Evolutionary conservation across 208 protist species (phyloP).

Genomic region (Acanthamoeba quina): DNA sequence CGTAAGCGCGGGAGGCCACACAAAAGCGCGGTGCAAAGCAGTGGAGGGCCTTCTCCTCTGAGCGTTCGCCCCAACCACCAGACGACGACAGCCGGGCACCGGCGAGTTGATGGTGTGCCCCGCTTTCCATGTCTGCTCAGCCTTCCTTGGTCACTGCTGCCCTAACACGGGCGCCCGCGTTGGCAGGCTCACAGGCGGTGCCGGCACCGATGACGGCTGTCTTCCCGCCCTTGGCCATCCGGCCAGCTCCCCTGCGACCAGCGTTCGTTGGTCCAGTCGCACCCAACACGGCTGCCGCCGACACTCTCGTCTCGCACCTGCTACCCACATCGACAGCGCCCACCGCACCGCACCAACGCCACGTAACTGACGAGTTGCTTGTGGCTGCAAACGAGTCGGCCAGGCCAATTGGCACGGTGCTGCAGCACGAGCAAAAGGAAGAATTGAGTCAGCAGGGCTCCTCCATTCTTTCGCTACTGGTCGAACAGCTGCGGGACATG

Average conservation of each 20-base stretch:
- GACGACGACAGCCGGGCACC: too few relatives aligned
- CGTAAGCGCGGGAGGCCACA: slow-evolving; percentile 25
- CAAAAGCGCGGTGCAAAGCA: background rate
- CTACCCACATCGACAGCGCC: background rate
- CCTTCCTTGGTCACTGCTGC: background rate
- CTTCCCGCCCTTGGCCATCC: background rate
- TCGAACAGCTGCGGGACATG: background rate
- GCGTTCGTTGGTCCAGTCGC: background rate
- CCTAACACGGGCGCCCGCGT: too few relatives aligned
- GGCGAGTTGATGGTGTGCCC: background rate
- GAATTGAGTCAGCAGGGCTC: too few relatives aligned
- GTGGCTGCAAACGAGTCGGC: too few relatives aligned
- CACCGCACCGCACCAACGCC: background rate
- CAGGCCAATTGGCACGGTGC: too few relatives aligned
- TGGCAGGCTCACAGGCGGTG: background rate
- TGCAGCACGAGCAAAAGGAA: background rate
- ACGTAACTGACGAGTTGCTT: too few relatives aligned
- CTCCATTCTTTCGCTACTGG: background rate
- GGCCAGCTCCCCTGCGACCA: background rate
- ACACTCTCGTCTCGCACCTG: background rate
- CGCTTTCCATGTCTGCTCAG: too few relatives aligned
- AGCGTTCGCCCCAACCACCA: background rate
- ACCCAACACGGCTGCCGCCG: too few relatives aligned
- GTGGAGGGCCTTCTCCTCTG: background rate
- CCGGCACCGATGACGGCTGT: background rate